A percentile compares a stretch with the other conserved stretches of the same genome.
Conservation (phyloP, 192 early-diverging fungal species). For the Borealophlyctis nickersoniae region DNA sequence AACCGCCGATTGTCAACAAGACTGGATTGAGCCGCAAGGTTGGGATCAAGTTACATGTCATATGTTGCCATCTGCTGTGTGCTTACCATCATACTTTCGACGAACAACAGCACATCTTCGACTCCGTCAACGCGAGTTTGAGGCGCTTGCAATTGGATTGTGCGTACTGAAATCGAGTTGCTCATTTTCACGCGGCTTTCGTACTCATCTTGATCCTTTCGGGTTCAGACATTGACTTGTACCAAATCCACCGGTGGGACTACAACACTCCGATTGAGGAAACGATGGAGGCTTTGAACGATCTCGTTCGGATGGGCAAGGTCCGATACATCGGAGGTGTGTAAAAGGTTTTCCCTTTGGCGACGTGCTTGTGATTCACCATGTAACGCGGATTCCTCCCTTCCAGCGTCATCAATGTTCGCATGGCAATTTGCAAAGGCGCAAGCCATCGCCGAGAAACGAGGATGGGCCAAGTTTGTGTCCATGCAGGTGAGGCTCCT, state of each 20-base stretch:
- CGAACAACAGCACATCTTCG: slow-evolving; percentile 39
- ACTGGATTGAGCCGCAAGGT: slow-evolving; percentile 32
- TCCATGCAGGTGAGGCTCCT: slow-evolving; percentile 41
- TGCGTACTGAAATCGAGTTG: neutral
- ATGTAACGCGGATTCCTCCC: neutral
- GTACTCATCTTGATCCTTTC: neutral
- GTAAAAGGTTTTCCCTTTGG: slow-evolving; percentile 21
- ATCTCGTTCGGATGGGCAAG: slow-evolving; percentile 63
- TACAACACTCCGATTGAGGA: slow-evolving; percentile 61
- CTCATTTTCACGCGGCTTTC: neutral
- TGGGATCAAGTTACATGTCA: neutral
- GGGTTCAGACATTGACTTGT: slow-evolving; percentile 49
- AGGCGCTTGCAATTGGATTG: slow-evolving; percentile 48
- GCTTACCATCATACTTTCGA: neutral
- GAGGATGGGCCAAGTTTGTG: slow-evolving; percentile 47
- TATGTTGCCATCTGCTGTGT: neutral
- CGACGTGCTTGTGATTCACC: neutral
- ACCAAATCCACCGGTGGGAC: slow-evolving; percentile 45
- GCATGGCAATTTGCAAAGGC: slow-evolving; percentile 51
- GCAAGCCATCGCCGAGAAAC: slow-evolving; percentile 45
- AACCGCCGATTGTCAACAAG: neutral
- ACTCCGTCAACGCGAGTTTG: slow-evolving; percentile 50
- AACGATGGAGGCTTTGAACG: slow-evolving; percentile 67
- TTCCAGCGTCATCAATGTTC: slow-evolving; percentile 36
- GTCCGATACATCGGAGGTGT: slow-evolving; percentile 53